Percentiles rank a stretch among this genome's conserved stretches.
Evolutionary conservation across 2,329 filamentous ascomycete species (phyloP).

Genomic region (Fusarium tricinctum): DNA sequence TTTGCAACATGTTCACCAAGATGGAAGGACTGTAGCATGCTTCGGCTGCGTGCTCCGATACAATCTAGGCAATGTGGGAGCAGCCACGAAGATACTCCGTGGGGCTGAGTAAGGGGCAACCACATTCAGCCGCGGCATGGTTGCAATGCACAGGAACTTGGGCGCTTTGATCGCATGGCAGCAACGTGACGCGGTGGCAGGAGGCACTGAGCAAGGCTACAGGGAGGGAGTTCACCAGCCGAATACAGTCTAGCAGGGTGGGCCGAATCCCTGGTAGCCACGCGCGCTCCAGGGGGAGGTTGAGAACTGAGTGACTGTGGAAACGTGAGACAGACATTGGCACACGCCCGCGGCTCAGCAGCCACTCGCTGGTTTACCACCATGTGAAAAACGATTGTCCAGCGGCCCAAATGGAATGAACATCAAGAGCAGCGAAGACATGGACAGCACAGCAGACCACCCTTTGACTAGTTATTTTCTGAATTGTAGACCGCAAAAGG

Average conservation of each 20-base stretch:
- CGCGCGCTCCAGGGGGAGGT: slow-evolving; percentile 52
- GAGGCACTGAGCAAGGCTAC: slow-evolving; percentile 47
- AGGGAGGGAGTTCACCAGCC: slow-evolving; percentile 41
- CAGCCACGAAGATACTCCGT: slow-evolving; percentile 30
- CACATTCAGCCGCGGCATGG: slow-evolving; percentile 24
- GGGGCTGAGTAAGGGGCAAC: slow-evolving; percentile 43
- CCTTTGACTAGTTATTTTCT: slow-evolving; percentile 7
- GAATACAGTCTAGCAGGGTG: slow-evolving; percentile 47
- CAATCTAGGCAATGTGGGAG: slow-evolving; percentile 35
- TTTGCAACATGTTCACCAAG: slow-evolving; percentile 13
- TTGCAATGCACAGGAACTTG: slow-evolving; percentile 34
- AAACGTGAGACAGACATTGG: slow-evolving; percentile 28
- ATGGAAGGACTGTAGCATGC: slow-evolving; percentile 20
- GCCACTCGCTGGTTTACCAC: slow-evolving; percentile 27
- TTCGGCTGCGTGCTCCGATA: slow-evolving; percentile 34
- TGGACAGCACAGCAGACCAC: slow-evolving; percentile 7
- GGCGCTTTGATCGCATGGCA: slow-evolving; percentile 49
- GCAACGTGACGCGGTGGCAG: slow-evolving; percentile 52
- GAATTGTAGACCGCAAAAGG: slow-evolving; percentile 1
- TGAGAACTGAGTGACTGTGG: slow-evolving; percentile 37
- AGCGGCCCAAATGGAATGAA: slow-evolving; percentile 26
- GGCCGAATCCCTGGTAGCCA: slow-evolving; percentile 56
- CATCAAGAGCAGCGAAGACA: slow-evolving; percentile 14
- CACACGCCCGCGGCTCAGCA: slow-evolving; percentile 33
- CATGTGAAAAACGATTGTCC: slow-evolving; percentile 22